Conservation (phyloP, 192 early-diverging fungal species). For the Rhizophagus clarus region DNA sequence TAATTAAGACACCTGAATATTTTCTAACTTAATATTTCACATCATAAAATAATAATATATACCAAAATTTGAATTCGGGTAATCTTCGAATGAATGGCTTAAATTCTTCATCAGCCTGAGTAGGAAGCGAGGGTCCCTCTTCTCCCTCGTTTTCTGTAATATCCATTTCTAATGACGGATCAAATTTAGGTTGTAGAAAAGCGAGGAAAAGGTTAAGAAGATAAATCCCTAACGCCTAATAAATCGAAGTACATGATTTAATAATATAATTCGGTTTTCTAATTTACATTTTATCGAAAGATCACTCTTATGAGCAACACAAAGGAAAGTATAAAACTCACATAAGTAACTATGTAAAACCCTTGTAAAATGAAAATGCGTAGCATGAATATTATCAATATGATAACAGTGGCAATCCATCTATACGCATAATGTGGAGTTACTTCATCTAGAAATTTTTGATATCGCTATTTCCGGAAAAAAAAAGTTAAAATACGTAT, state of each 20-base stretch:
- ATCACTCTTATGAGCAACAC: not conserved
- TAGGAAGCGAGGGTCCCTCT: slow-evolving; percentile 74
- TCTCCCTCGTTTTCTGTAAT: slow-evolving; percentile 64
- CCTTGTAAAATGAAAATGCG: slow-evolving; percentile 83
- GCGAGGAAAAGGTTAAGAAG: slow-evolving; percentile 93
- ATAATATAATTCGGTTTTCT: not conserved
- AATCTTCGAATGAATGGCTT: slow-evolving; percentile 94
- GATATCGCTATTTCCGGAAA: slow-evolving; percentile 61
- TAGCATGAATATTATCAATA: slow-evolving; percentile 69
- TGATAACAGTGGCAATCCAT: slow-evolving; percentile 69
- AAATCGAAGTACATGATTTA: not conserved
- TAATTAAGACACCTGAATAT: not conserved
- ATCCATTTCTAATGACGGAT: slow-evolving; percentile 82
- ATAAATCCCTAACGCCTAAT: slow-evolving; percentile 77
- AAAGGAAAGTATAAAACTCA: not conserved
- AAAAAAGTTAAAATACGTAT: not conserved
- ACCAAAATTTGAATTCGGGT: slow-evolving; percentile 99
- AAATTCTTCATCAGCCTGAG: slow-evolving; percentile 91
- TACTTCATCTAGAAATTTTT: slow-evolving; percentile 77
- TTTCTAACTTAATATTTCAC: no score
- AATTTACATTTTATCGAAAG: not conserved
- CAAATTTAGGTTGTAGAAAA: slow-evolving; percentile 96
- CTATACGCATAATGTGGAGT: slow-evolving; percentile 77
- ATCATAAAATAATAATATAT: slow-evolving; percentile 27
- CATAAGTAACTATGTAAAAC: slow-evolving; percentile 98